These are phyloP conservation scores for Cercospora janseana DNA, from an alignment of 2,329 filamentous ascomycete genomes.

Conservation along the genomic window DNA sequence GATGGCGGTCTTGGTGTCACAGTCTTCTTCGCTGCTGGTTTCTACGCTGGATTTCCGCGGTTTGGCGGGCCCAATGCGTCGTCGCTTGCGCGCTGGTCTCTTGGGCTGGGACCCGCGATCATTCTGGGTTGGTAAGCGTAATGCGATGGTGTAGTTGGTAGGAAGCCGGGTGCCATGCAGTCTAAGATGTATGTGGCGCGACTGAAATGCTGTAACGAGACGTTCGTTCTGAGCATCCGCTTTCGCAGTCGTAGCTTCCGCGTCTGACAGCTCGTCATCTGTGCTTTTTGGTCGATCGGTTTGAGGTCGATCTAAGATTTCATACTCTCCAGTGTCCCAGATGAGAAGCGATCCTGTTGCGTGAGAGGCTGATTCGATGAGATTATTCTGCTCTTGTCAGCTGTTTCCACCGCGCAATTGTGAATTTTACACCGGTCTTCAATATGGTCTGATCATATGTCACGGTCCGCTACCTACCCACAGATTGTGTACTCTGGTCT, in stretches of 20 bases:
- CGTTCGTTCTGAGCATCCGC: slow-evolving; percentile 37
- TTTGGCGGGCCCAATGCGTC: slow-evolving; percentile 27
- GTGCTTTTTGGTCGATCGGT: slow-evolving; percentile 29
- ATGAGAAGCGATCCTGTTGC: slow-evolving; percentile 47
- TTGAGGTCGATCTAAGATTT: slow-evolving; percentile 36
- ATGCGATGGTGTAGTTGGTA: slow-evolving; percentile 41
- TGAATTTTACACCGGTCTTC: no score
- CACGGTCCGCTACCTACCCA: slow-evolving; percentile 38
- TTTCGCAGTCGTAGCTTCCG: slow-evolving; percentile 25
- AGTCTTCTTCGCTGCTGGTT: slow-evolving; percentile 25
- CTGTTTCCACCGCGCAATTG: background rate
- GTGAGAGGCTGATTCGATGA: slow-evolving; percentile 46
- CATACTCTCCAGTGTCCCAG: slow-evolving; percentile 49
- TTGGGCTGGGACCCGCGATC: slow-evolving; percentile 31
- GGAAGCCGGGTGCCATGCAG: slow-evolving; percentile 44
- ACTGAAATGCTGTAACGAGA: slow-evolving; percentile 41
- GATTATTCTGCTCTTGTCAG: slow-evolving; percentile 41
- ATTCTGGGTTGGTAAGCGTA: slow-evolving; percentile 42
- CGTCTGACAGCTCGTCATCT: slow-evolving; percentile 37
- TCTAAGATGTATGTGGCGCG: slow-evolving; percentile 43
- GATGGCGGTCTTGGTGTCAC: slow-evolving; percentile 11
- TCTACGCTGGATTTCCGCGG: slow-evolving; percentile 1
- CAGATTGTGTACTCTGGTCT: slow-evolving; percentile 47
- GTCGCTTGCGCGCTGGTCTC: slow-evolving; percentile 33
- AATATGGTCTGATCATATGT: no score